Evolutionary conservation across 164 flowering plant genomes (phyloP), one percentile per base, ranked within the genome.

Genomic region (Pachysandra terminalis): DNA sequence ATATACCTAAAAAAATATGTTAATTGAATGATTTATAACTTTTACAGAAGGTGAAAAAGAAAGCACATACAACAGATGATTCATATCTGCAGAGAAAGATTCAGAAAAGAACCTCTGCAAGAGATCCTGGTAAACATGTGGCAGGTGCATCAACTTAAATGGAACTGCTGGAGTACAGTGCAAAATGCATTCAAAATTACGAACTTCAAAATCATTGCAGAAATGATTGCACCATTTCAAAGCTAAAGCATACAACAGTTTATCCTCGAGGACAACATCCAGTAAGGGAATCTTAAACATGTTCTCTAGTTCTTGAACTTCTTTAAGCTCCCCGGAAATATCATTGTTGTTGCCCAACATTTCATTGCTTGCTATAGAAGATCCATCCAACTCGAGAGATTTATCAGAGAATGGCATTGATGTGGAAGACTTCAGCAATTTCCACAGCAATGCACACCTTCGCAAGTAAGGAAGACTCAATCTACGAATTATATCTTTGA

Each of bases 391-490:
- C 51, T 64, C 72, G 63, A 49, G 71, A 54, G 76, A 77, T 63
- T 72, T 68, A 73, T 77, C 82, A 81, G 68, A 64, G 54, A 87
- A 82, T 37, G 93, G 94, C 16, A 64, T 68, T 49, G 81, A 49
- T 0, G 58, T 73, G 41, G 89, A 83, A 72, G 77, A 80, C 17
- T 72, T 82, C 37, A 92, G 78, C 55, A 92, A 71, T 70, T 86
- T 88, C 89, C 88, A 88, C 66, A 95, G 71, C 78, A 92, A 78
- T 22, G 88, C 86, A 82, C 97, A 95, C 73, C 97, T 90, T 65
- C 99, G 74, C 68, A 95, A 68, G 73, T 80, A 95, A 64, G 99
- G 97, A 67, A 82, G 81, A 67, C 84, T 85, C 65, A 87, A 75
- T 57, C 77, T 78, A 22, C 89, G 89, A 72, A 95, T 78, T 63